Percentiles rank a stretch among this genome's conserved stretches.
These are phyloP conservation scores for Krasilnikovozyma curviuscula DNA, from an alignment of 768 basidiomycete genomes.

Conservation along the genomic window DNA sequence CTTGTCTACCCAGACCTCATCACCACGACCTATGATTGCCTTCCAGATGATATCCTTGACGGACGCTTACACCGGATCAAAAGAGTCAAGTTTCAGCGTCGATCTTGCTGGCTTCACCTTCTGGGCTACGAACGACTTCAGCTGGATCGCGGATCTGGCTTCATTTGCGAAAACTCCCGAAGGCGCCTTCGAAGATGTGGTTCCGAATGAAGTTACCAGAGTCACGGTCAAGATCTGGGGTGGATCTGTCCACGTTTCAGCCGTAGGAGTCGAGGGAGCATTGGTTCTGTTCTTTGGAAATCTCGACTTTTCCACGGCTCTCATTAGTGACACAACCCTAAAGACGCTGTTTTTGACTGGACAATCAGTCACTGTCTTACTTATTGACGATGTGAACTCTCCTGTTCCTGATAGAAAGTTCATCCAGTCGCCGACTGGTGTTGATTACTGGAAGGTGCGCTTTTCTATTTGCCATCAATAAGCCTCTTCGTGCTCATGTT, in stretches of 20 bases:
- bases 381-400: constrained; percentile 36
- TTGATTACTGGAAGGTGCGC: constrained; percentile 49
- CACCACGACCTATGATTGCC: constrained; percentile 13
- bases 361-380: constrained; percentile 35
- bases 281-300: constrained; percentile 43
- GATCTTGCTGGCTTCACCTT: constrained; percentile 46
- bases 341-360: constrained; percentile 36
- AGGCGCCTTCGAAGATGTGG: constrained; percentile 78
- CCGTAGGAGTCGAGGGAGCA: constrained; percentile 39
- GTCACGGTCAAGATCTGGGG: constrained; percentile 47
- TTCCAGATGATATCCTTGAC: constrained; percentile 47
- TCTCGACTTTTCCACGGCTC: constrained; percentile 48
- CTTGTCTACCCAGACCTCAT: no score
- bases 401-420: constrained; percentile 1
- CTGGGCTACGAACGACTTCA: constrained; percentile 41
- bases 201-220: constrained; percentile 68
- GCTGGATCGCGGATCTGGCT: constrained; percentile 43
- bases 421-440: constrained; percentile 25
- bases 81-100: constrained; percentile 56
- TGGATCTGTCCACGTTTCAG: constrained; percentile 43
- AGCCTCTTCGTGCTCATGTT: no score
- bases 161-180: constrained; percentile 63
- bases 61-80: constrained; percentile 42
- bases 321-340: constrained; percentile 47
- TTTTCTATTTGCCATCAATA: background rate